These are phyloP conservation scores for Tolypocladium pustulatum DNA, from an alignment of 2,329 filamentous ascomycete genomes.

Conservation along the genomic window DNA sequence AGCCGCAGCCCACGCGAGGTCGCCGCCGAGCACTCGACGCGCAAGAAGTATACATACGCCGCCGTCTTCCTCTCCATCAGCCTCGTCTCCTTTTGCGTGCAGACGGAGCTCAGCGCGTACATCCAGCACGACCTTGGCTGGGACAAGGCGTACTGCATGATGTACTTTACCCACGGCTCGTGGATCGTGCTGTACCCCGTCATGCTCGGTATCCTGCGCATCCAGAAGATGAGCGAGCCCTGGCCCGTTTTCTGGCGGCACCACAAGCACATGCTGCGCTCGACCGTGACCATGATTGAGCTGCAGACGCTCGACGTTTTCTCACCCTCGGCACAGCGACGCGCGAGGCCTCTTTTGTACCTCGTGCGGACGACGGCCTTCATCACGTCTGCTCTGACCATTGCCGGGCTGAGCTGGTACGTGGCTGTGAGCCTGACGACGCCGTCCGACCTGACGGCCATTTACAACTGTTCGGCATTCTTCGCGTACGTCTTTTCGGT, in stretches of 20 bases:
- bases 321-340: slow-evolving; percentile 23
- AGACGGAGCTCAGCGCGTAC: slow-evolving; percentile 92
- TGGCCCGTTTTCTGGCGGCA: slow-evolving; percentile 79
- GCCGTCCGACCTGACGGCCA: slow-evolving; percentile 86
- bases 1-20: slow-evolving; percentile 59
- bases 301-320: slow-evolving; percentile 61
- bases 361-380: slow-evolving; percentile 70
- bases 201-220: slow-evolving; percentile 68
- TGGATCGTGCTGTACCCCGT: slow-evolving; percentile 85
- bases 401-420: slow-evolving; percentile 93
- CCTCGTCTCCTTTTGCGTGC: slow-evolving; percentile 78
- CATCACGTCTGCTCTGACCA: slow-evolving; percentile 75
- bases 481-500: slow-evolving; percentile 98
- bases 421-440: slow-evolving; percentile 89
- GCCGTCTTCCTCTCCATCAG: slow-evolving; percentile 73
- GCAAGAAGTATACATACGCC: slow-evolving; percentile 79
- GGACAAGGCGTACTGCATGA: slow-evolving; percentile 99
- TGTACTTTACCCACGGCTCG: slow-evolving; percentile 93
- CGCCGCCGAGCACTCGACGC: slow-evolving; percentile 37
- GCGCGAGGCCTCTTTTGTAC: slow-evolving; percentile 47
- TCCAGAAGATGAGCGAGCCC: slow-evolving; percentile 67
- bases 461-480: slow-evolving; percentile 98
- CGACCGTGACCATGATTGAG: slow-evolving; percentile 71
- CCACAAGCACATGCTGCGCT: slow-evolving; percentile 39
- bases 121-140: slow-evolving; percentile 87